These are phyloP conservation scores for Breviolum minutum DNA, from an alignment of 73 alveolate species.

Conservation along the genomic window DNA sequence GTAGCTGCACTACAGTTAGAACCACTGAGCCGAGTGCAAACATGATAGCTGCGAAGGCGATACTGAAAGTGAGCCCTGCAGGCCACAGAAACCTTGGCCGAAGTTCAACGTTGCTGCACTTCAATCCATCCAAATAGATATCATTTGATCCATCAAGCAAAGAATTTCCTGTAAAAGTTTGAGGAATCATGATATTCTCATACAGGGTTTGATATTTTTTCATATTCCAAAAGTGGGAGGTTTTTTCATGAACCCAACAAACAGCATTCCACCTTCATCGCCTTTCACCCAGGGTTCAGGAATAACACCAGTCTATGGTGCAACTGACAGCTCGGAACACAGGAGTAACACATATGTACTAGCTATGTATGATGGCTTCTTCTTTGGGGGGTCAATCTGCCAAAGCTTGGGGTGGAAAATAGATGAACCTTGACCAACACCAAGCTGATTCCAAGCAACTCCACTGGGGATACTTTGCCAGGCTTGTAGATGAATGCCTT, in stretches of 20 bases:
- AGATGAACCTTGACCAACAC: background rate
- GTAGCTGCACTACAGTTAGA: background rate
- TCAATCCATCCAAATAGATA: background rate
- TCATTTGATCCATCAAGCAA: background rate
- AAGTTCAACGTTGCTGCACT: background rate
- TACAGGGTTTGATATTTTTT: too few relatives aligned
- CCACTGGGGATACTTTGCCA: background rate
- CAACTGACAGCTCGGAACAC: too few relatives aligned
- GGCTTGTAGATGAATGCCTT: conserved; percentile 27
- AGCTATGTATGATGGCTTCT: background rate
- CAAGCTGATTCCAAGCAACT: background rate
- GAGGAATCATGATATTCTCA: too few relatives aligned
- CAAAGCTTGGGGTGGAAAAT: background rate
- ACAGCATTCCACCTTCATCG: too few relatives aligned
- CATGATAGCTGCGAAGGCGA: background rate
- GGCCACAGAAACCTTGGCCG: conserved; percentile 59
- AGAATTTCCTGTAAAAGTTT: background rate
- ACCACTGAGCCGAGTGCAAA: conserved; percentile 6
- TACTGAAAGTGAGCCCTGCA: background rate
- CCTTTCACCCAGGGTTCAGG: too few relatives aligned
- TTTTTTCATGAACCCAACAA: too few relatives aligned
- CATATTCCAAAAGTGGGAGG: too few relatives aligned
- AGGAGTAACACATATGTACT: too few relatives aligned
- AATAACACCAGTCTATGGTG: too few relatives aligned
- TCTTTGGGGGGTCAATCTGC: background rate